Conservation (phyloP, 2,329 filamentous ascomycete species). For the Epichloe sibirici region DNA sequence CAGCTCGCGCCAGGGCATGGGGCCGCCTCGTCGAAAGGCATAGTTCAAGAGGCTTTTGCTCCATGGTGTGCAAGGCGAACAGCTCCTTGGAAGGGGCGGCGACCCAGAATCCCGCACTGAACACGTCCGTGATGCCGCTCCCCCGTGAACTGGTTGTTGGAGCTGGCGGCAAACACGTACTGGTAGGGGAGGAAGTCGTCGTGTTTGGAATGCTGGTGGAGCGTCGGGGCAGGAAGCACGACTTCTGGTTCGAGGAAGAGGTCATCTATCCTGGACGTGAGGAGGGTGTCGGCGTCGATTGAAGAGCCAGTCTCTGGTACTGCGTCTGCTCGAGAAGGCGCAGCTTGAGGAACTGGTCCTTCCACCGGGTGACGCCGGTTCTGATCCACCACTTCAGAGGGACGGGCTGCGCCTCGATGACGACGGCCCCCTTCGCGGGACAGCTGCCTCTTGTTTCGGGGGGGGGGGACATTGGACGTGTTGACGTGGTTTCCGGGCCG, state of each 20-base stretch:
- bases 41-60: conserved; percentile 32
- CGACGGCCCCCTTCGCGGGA: background rate
- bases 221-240: background rate
- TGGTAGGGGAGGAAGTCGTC: conserved; percentile 18
- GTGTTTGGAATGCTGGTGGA: conserved; percentile 21
- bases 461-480: background rate
- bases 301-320: conserved; percentile 28
- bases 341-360: conserved; percentile 31
- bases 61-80: conserved; percentile 25
- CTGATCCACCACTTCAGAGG: conserved; percentile 20
- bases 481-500: conserved; percentile 21
- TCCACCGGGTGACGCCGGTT: conserved; percentile 25
- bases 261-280: conserved; percentile 22
- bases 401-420: conserved; percentile 12
- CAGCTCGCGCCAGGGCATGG: conserved; percentile 30
- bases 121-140: conserved; percentile 18
- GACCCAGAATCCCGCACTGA: conserved; percentile 30
- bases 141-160: conserved; percentile 20
- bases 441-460: background rate
- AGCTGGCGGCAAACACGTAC: conserved; percentile 22
- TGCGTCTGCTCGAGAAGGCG: conserved; percentile 27
- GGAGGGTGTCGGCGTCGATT: conserved; percentile 29
- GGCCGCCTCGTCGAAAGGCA: conserved; percentile 25
- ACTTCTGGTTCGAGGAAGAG: background rate
- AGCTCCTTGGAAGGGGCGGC: conserved; percentile 24